A percentile compares a stretch with the other conserved stretches of the same genome.
These are phyloP conservation scores for Exutisphaerella laricina DNA, from an alignment of 2,329 filamentous ascomycete species.

Conservation along the genomic window DNA sequence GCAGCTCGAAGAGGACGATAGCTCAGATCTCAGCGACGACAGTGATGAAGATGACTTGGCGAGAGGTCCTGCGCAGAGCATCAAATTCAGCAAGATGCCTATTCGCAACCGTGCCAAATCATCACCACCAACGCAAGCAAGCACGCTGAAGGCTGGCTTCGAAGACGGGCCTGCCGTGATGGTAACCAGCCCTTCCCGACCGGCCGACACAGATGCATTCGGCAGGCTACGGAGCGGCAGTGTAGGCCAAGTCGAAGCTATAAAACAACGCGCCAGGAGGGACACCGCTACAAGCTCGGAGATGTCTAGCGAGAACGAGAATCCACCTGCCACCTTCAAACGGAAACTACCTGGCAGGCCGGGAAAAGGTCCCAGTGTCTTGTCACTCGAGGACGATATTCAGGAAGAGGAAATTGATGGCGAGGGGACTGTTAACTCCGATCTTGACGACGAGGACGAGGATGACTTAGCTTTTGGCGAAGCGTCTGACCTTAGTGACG, in stretches of 20 bases:
- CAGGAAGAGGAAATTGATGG: constrained; percentile 42
- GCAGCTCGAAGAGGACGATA: constrained; percentile 78
- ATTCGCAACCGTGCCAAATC: constrained; percentile 77
- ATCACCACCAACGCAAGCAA: constrained; percentile 52
- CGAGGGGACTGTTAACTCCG: constrained; percentile 27
- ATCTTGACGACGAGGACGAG: constrained; percentile 38
- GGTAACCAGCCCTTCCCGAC: constrained; percentile 45
- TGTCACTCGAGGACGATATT: constrained; percentile 22
- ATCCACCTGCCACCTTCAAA: constrained; percentile 57
- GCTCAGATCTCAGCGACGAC: constrained; percentile 77
- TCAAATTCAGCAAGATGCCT: constrained; percentile 95
- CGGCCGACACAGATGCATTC: constrained; percentile 30
- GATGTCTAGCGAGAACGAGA: constrained; percentile 74
- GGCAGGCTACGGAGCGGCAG: constrained; percentile 58
- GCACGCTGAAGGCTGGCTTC: constrained; percentile 14
- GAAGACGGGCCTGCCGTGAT: constrained; percentile 26
- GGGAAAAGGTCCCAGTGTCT: constrained; percentile 42
- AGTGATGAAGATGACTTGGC: constrained; percentile 69
- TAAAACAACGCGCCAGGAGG: constrained; percentile 58
- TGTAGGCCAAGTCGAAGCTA: constrained; percentile 63
- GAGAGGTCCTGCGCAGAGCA: constrained; percentile 71
- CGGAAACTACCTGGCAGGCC: constrained; percentile 53
- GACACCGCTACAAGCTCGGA: constrained; percentile 80
- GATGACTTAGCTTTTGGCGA: constrained; percentile 34
- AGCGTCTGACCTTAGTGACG: constrained; percentile 41